phyloP scores from a whole-genome alignment of 371 early-diverging fungal genomes.

The Mucor piriformis region DNA sequence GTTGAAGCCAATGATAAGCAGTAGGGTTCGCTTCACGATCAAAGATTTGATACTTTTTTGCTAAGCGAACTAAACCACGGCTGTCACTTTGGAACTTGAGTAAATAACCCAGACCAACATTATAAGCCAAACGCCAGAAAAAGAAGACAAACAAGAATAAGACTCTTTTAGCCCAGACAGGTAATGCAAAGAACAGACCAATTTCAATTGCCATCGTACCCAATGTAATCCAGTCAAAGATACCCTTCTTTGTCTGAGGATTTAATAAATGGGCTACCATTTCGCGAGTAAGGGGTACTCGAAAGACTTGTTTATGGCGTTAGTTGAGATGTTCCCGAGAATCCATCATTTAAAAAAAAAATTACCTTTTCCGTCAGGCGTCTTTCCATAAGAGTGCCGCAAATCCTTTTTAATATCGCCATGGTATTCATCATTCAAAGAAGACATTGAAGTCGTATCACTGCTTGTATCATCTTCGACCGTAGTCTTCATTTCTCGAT shows the following conservation, averaged over 20 bases:
- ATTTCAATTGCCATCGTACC: conserved; percentile 68
- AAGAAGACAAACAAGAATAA: conserved; percentile 74
- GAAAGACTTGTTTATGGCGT: conserved; percentile 49
- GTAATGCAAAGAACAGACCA: conserved; percentile 64
- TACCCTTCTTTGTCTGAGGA: conserved; percentile 64
- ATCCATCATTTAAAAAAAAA: too few species aligned
- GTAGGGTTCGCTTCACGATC: conserved; percentile 53
- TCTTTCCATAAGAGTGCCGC: conserved; percentile 58
- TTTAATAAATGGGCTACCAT: conserved; percentile 76
- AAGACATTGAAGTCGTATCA: conserved; percentile 17
- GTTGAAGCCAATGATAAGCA: conserved; percentile 66
- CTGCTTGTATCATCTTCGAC: conserved; percentile 13
- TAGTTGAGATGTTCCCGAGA: background rate
- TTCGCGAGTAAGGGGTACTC: conserved; percentile 77
- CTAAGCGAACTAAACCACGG: conserved; percentile 70
- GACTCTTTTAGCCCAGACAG: conserved; percentile 47
- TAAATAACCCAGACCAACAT: conserved; percentile 83
- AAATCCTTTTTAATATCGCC: conserved; percentile 35
- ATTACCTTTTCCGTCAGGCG: conserved; percentile 60
- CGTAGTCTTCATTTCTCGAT: conserved; percentile 18
- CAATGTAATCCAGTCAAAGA: conserved; percentile 79
- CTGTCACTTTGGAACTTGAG: conserved; percentile 82
- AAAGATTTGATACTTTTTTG: conserved; percentile 65
- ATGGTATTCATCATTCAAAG: conserved; percentile 23
- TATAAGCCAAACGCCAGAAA: conserved; percentile 89